Conservation (phyloP, 306 rosid genomes). For the Cucurbita ficifolia region DNA sequence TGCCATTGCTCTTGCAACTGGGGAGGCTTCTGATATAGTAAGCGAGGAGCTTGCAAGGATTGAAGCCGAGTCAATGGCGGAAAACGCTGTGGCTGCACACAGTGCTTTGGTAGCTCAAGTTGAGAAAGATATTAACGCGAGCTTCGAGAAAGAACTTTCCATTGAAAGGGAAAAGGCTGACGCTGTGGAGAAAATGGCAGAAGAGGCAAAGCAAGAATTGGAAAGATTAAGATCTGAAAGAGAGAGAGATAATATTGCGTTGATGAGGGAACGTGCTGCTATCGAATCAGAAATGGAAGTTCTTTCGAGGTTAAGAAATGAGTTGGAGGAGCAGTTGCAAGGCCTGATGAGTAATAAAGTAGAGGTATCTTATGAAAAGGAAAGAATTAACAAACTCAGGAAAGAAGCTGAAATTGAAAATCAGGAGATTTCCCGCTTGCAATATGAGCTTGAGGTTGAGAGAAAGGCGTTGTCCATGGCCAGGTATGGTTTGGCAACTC, state of each 20-base stretch:
- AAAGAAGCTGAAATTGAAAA: constrained; percentile 75
- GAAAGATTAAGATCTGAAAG: constrained; percentile 63
- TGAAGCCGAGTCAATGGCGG: constrained; percentile 92
- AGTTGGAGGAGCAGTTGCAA: constrained; percentile 79
- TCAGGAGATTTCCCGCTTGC: constrained; percentile 66
- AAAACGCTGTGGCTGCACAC: constrained; percentile 87
- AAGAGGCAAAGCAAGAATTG: constrained; percentile 65
- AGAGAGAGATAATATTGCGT: constrained; percentile 42
- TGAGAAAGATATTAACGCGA: constrained; percentile 78
- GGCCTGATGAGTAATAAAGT: constrained; percentile 61
- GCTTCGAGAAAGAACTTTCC: constrained; percentile 62
- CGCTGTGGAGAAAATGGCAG: constrained; percentile 83
- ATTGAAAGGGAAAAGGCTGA: constrained; percentile 70
- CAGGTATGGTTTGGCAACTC: constrained; percentile 39
- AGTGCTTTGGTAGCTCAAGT: constrained; percentile 88
- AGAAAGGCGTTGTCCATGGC: constrained; percentile 96
- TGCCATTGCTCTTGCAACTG: constrained; percentile 88
- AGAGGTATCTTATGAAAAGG: constrained; percentile 70
- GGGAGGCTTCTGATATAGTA: constrained; percentile 83
- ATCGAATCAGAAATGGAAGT: constrained; percentile 91
- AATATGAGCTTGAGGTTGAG: constrained; percentile 93
- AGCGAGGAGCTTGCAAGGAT: constrained; percentile 96
- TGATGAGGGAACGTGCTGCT: constrained; percentile 59
- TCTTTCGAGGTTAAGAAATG: constrained; percentile 53
- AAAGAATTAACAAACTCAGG: constrained; percentile 57